Evolutionary conservation across 1,284 basidiomycete species (phyloP).

Genomic region (Microbotryum violaceum): DNA sequence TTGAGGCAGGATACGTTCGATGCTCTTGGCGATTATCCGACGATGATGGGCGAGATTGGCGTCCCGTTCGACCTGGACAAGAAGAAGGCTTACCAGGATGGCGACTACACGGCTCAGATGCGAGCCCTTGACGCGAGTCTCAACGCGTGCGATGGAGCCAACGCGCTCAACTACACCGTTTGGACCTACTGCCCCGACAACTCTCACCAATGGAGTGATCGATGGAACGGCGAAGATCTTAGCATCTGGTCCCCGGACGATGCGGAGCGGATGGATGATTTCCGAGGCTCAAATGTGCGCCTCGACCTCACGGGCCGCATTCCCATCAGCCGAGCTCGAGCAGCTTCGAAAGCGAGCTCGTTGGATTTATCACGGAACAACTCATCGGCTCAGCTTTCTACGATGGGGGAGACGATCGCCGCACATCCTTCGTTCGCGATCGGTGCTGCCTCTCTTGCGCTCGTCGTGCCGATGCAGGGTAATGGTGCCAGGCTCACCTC

Average conservation of each 20-base stretch:
- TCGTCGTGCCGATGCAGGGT: too few relatives aligned
- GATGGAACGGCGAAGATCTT: constrained; percentile 94
- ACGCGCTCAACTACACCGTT: constrained; percentile 71
- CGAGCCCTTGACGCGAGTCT: constrained; percentile 85
- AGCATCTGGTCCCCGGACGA: constrained; percentile 78
- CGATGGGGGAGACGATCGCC: too few relatives aligned
- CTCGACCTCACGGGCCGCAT: constrained; percentile 6
- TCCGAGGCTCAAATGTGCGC: constrained; percentile 2
- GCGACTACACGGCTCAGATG: constrained; percentile 52
- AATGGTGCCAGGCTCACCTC: too few relatives aligned
- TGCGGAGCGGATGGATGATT: constrained; percentile 38
- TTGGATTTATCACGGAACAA: constrained; percentile 5
- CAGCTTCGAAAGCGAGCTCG: constrained; percentile 2
- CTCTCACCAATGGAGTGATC: constrained; percentile 82
- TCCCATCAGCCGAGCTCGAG: constrained; percentile 3
- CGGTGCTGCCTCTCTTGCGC: too few relatives aligned
- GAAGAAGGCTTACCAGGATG: constrained; percentile 50
- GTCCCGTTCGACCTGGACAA: constrained; percentile 73
- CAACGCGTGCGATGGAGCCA: constrained; percentile 78
- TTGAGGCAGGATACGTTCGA: constrained; percentile 61
- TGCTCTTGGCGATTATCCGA: constrained; percentile 64
- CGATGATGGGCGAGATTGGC: constrained; percentile 91
- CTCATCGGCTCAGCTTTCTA: constrained; percentile 2
- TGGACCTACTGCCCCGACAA: constrained; percentile 80
- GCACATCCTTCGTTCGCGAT: too few relatives aligned